phyloP scores from a whole-genome alignment of 495 filamentous ascomycete genomes.

The Cercophora newfieldiana region DNA sequence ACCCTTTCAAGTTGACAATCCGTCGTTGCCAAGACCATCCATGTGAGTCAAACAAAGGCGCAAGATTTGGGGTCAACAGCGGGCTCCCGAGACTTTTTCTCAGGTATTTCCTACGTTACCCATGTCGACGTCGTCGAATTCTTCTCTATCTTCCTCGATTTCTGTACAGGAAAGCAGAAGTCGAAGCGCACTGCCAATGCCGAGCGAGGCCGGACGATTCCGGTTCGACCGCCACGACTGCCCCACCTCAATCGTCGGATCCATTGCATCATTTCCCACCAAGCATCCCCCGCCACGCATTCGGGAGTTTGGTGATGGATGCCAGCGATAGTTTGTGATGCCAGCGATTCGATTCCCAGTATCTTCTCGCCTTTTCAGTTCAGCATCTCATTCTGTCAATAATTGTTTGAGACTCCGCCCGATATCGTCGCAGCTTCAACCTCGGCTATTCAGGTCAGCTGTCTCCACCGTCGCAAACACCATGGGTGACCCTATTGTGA shows the following conservation, averaged over 20 bases:
- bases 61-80: too few species aligned
- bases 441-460: conserved; percentile 16
- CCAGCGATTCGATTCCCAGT: not conserved
- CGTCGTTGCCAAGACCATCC: too few species aligned
- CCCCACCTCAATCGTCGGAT: not conserved
- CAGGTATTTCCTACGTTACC: too few species aligned
- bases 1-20: too few species aligned
- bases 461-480: conserved; percentile 21
- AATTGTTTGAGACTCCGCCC: not conserved
- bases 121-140: too few species aligned
- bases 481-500: conserved; percentile 38
- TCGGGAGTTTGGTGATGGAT: not conserved
- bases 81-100: too few species aligned
- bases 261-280: not conserved
- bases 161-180: too few species aligned
- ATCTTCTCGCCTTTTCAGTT: not conserved
- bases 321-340: not conserved
- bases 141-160: too few species aligned
- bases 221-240: not conserved
- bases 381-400: not conserved
- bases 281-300: not conserved
- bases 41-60: too few species aligned
- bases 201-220: not conserved
- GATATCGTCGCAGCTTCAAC: conserved; percentile 1
- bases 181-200: not conserved